Evolutionary conservation across 495 filamentous ascomycete genomes (phyloP), one percentile per base, ranked within the genome.

Genomic region (Cetradonia linearis): DNA sequence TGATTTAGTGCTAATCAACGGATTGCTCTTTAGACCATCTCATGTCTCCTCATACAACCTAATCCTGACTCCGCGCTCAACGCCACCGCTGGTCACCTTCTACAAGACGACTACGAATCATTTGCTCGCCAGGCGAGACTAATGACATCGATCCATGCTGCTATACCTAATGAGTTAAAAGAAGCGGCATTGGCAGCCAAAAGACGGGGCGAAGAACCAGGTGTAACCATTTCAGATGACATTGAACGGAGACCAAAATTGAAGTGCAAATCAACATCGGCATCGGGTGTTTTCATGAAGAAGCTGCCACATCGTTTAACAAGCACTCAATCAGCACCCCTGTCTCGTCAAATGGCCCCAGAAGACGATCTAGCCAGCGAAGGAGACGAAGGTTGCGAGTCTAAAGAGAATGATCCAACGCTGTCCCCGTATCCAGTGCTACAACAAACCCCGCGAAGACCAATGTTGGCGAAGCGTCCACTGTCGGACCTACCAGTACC

Each of bases 41-140:
- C 77, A 5, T 88, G 85, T 70, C 76, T 88, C 38, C 74, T 88
- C n/a, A 84, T 88, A 55, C 77, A 85, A 53, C 85, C 85, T 8
- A 88, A 88, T 65, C 84, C 85, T 2, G 84, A 83, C 62, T 86
- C 83, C 38, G 83, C 85, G 13, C 74, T 88, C 46, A 88, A 88
- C 66, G 80, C 82, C 14, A 74, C 77, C 16, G 83, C 86, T 7
- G 84, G 85, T 5, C 74, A 77, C 20, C 65, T 87, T 54, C 74
- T 85, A 2, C 76, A 79, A 55, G 85, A 86, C 37, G 82, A 86
- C 60, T 87, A 81, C 60, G 75, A 74, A 14, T 76, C 73, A 4
- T 88, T 82, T 68, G 74, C 78, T 54, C 75, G 78, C 49, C 76
- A 86, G 62, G 85, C 85, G 18, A 79, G 73, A 65, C 66, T 87